Evolutionary conservation across 2,329 filamentous ascomycete genomes (phyloP), one percentile per base, ranked within the genome.

Genomic region (Cytospora piceae): DNA sequence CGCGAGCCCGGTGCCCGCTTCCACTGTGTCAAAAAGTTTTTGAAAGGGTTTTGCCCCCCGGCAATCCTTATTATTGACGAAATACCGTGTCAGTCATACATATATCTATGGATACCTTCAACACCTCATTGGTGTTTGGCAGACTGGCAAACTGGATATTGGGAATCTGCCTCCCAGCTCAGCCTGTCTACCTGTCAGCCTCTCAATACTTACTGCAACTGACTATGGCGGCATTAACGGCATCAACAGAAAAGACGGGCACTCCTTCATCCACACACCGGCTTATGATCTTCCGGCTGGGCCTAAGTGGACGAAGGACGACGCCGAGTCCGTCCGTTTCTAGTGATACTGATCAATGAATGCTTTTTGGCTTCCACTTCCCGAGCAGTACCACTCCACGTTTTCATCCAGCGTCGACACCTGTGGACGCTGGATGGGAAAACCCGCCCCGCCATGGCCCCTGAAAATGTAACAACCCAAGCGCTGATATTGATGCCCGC

Each of bases 251-350:
- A 24, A 49, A 49, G n/a, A 24, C 22, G n/a, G n/a, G 17, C 39
- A 24, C n/a, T 22, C 22, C 22, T 24, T 20, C 46, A 24, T 24
- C 39, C 46, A 49, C 46, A 49, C n/a, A 49, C 46, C 46, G 46
- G 46, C 46, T 14, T 14, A 22, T 22, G n/a, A 49, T 49, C 5
- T 24, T 49, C n/a, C n/a, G 46, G 46, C 46, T 49, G 11, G 4
- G 17, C 39, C 39, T 17, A 15, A 17, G 4, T 20, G 22, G n/a
- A 12, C 46, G n/a, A 49, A 24, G 46, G 46, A 20, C n/a, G n/a
- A 24, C 20, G 46, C 46, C 46, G 46, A 49, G 46, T 20, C 46
- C 46, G 22, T 49, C 46, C 46, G 46, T 49, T 49, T 49, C 46
- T 24, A n/a, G n/a, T n/a, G n/a, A n/a, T 9, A 49, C 20, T 49